A percentile compares a stretch with the other conserved stretches of the same genome.
phyloP scores from a whole-genome alignment of 371 early-diverging fungal genomes.

The Mortierella sp. region DNA sequence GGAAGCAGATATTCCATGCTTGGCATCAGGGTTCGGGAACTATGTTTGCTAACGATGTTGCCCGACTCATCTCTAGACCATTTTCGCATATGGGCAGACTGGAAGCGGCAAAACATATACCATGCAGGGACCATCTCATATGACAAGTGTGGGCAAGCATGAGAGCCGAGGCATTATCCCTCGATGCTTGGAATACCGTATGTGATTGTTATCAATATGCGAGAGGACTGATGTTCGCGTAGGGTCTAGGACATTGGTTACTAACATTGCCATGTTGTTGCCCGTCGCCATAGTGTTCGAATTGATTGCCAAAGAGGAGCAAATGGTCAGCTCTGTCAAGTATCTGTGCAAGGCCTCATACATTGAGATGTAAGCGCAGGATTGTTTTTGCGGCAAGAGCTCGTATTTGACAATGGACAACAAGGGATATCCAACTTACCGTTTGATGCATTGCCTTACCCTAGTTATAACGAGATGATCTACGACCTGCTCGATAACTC shows the following conservation, averaged over 20 bases:
- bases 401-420: background rate
- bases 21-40: background rate
- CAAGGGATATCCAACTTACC: background rate
- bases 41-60: background rate
- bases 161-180: conserved; percentile 70
- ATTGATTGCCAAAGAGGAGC: conserved; percentile 62
- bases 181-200: conserved; percentile 68
- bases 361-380: conserved; percentile 75
- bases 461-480: conserved; percentile 90
- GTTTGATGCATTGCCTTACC: background rate
- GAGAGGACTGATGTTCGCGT: background rate
- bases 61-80: conserved; percentile 61
- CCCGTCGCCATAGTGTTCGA: conserved; percentile 58
- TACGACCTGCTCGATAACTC: conserved; percentile 83
- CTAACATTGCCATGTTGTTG: background rate
- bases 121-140: conserved; percentile 76
- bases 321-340: conserved; percentile 59
- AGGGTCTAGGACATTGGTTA: background rate
- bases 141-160: conserved; percentile 51
- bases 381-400: background rate
- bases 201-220: background rate
- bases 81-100: conserved; percentile 93
- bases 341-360: conserved; percentile 86
- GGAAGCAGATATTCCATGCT: background rate
- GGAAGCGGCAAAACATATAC: conserved; percentile 95